Evolutionary conservation across 2,329 filamentous ascomycete species (phyloP).

Genomic region (Drechslerella dactyloides): DNA sequence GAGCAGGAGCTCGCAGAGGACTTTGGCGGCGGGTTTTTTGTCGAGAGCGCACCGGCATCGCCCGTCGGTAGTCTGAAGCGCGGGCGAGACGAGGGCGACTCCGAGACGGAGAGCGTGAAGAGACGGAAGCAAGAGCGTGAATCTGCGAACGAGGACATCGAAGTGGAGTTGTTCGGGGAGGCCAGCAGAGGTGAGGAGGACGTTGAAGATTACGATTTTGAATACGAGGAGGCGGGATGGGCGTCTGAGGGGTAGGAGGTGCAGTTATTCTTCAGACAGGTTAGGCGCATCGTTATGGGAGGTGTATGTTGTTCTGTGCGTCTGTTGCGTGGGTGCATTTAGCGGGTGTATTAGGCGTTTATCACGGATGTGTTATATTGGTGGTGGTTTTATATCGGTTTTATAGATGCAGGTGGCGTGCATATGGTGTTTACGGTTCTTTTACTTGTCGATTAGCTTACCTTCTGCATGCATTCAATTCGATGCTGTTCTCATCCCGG

Average conservation of each 20-base stretch:
- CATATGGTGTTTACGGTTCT: too few relatives aligned
- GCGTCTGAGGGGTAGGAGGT: conserved; percentile 13
- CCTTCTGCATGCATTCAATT: background rate
- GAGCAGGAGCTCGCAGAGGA: background rate
- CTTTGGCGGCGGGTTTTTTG: conserved; percentile 31
- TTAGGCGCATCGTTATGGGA: too few relatives aligned
- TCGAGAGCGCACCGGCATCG: background rate
- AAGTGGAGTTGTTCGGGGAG: conserved; percentile 4
- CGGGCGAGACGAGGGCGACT: background rate
- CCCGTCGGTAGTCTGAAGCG: background rate
- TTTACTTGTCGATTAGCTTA: conserved; percentile 2
- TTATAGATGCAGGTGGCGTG: background rate
- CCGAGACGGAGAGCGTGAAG: background rate
- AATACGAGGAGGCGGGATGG: conserved; percentile 46
- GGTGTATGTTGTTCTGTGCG: too few relatives aligned
- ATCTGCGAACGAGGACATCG: background rate
- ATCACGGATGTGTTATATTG: background rate
- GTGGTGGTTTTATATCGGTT: background rate
- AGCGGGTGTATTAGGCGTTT: too few relatives aligned
- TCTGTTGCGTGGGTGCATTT: too few relatives aligned
- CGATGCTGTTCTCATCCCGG: background rate
- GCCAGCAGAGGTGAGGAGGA: conserved; percentile 13
- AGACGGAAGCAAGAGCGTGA: background rate
- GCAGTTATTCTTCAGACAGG: background rate
- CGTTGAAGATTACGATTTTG: conserved; percentile 42